These are phyloP conservation scores for Hypoxylon rubiginosum DNA, from an alignment of 2,329 filamentous ascomycete genomes.

Conservation along the genomic window DNA sequence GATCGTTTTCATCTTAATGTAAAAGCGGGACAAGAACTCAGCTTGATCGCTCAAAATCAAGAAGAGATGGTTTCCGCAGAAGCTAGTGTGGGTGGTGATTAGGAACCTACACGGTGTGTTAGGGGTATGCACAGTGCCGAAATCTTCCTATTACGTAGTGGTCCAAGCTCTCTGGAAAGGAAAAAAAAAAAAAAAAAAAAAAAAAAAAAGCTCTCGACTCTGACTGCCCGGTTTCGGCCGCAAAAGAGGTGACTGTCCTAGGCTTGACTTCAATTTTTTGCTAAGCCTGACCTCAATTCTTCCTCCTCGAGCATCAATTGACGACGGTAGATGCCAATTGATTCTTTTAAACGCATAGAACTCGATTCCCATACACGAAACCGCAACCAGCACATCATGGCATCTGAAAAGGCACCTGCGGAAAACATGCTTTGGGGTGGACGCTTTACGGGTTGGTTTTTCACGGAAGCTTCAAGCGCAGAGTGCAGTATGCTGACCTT, in stretches of 20 bases:
- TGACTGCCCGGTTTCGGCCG: not conserved
- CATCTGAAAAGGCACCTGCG: slow-evolving; percentile 40
- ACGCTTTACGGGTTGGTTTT: slow-evolving; percentile 62
- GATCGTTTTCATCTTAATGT: too few relatives aligned
- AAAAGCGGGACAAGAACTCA: too few relatives aligned
- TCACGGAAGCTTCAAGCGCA: not conserved
- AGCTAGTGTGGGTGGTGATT: too few relatives aligned
- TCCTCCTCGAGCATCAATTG: not conserved
- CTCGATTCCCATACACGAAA: not conserved
- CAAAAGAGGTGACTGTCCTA: not conserved
- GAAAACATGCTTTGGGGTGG: slow-evolving; percentile 59
- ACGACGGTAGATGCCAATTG: not conserved
- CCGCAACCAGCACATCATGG: slow-evolving; percentile 32
- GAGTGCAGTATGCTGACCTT: slow-evolving; percentile 47
- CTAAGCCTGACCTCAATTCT: not conserved
- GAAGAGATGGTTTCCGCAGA: too few relatives aligned
- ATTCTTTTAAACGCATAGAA: not conserved
- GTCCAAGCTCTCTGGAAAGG: too few relatives aligned
- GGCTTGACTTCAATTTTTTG: too few relatives aligned
- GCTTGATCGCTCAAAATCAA: too few relatives aligned
- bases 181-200: too few relatives aligned
- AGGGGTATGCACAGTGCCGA: too few relatives aligned
- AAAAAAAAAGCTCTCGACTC: too few relatives aligned
- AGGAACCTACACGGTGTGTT: too few relatives aligned
- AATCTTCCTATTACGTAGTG: too few relatives aligned